Evolutionary conservation across 1,284 basidiomycete genomes (phyloP), one percentile per base, ranked within the genome.

Genomic region (Pascua guehoae): DNA sequence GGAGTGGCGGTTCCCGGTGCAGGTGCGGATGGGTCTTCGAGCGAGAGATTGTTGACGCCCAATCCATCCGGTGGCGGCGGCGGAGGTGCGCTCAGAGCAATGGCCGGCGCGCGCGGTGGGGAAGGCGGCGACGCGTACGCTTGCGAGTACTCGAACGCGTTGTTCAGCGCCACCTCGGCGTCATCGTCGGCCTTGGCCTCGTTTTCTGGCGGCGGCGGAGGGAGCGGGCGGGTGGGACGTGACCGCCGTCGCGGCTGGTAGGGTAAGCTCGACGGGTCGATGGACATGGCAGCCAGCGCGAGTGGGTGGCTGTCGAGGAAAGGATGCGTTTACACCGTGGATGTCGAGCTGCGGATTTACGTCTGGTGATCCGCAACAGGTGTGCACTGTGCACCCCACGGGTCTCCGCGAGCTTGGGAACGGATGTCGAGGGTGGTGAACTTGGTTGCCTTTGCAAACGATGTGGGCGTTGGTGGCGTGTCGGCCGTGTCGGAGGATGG

Each of bases 111-210:
- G 4, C 49, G 56, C 12, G 70, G 69, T 12, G 70, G 69, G 8
- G 71, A 69, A 39, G 72, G 70, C 8, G 70, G 70, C 10, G 72
- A 70, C 15, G 64, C 60, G 59, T 65, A 71, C 9, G 49, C 53
- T 52, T 67, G 66, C 12, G 63, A 61, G 7, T 56, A 36, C 12
- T 71, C 69, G 44, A 70, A 62, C 16, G 64, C 65, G 42, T 65
- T 62, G 46, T 51, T 58, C 11, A 65, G 55, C n/a, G 70, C 67
- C 24, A 49, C 54, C 18, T 32, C 24, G 24, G 24, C 24, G 24
- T 32, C 24, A 32, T 32, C 24, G 24, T 32, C 24, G 4, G 24
- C 24, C 4, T 32, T 32, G 24, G 24, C 24, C 24, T 72, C 69
- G 42, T 72, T 68, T 7, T 66, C 62, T 10, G 64, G 59, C 0